Percentiles rank a stretch among this genome's conserved stretches.
These are phyloP conservation scores for Amaranthus tricolor DNA, from an alignment of 179 eudicot genomes.

Conservation along the genomic window DNA sequence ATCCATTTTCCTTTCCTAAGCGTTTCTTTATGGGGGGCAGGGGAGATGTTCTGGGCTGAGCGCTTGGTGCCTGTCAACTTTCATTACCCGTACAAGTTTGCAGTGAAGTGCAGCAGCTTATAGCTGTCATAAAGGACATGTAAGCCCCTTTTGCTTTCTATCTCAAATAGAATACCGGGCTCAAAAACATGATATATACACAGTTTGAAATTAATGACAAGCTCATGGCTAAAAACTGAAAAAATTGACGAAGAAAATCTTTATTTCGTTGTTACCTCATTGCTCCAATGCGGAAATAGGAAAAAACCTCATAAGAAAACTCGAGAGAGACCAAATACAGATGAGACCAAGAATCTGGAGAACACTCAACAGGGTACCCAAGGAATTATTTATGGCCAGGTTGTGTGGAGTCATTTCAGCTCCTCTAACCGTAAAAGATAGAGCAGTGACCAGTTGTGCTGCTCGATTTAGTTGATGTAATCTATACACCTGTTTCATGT, in stretches of 20 bases:
- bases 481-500: constrained; percentile 65
- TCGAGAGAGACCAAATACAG: constrained; percentile 92
- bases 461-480: constrained; percentile 96
- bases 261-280: constrained; percentile 22
- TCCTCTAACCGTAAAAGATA: constrained; percentile 90
- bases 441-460: constrained; percentile 92
- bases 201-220: not conserved
- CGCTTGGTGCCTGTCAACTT: no score
- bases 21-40: not conserved
- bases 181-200: not conserved
- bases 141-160: constrained; percentile 3
- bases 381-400: constrained; percentile 75
- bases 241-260: not conserved
- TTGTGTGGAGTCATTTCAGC: constrained; percentile 91
- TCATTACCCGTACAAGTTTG: not conserved
- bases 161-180: not conserved
- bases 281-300: constrained; percentile 42
- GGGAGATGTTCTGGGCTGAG: not conserved
- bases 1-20: not conserved
- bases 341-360: constrained; percentile 87
- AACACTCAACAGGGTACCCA: constrained; percentile 74
- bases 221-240: not conserved
- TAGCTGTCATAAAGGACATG: not conserved
- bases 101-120: constrained; percentile 4
- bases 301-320: constrained; percentile 74